phyloP scores from a whole-genome alignment of 2,329 filamentous ascomycete species.

The Graphium sp. region DNA sequence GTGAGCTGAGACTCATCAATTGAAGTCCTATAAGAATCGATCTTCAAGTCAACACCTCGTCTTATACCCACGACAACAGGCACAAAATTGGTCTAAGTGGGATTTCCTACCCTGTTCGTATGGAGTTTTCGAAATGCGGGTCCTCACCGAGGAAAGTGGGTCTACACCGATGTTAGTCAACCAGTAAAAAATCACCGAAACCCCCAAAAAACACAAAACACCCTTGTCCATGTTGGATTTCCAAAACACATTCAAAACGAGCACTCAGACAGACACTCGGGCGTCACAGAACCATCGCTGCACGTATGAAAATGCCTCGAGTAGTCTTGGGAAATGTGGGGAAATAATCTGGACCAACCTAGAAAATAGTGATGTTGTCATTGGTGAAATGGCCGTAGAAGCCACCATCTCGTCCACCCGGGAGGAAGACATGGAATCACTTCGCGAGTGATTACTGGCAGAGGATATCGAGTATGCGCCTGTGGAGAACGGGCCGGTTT shows the following conservation, averaged over 20 bases:
- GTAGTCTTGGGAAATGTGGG: constrained; percentile 1
- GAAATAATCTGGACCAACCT: constrained; percentile 1
- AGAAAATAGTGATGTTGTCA: constrained; percentile 1
- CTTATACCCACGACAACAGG: neutral
- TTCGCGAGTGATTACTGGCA: no score
- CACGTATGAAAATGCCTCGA: no score
- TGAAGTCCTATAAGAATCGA: no score
- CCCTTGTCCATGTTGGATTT: no score
- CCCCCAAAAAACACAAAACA: no score
- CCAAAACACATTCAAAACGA: neutral
- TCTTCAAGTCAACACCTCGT: constrained; percentile 3
- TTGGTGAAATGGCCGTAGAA: constrained; percentile 3
- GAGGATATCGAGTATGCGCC: no score
- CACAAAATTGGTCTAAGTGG: neutral
- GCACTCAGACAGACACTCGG: neutral
- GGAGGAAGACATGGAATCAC: neutral
- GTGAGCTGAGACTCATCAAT: constrained; percentile 7
- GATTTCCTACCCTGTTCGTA: constrained; percentile 1
- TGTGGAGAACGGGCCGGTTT: no score
- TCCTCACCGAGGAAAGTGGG: constrained; percentile 5
- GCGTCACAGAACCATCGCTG: no score
- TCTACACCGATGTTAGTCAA: constrained; percentile 1
- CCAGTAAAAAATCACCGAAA: no score
- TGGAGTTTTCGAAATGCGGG: constrained; percentile 5
- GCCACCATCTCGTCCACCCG: constrained; percentile 1